These are phyloP conservation scores for Neltuma alba DNA, from an alignment of 306 rosid species.

Conservation along the genomic window DNA sequence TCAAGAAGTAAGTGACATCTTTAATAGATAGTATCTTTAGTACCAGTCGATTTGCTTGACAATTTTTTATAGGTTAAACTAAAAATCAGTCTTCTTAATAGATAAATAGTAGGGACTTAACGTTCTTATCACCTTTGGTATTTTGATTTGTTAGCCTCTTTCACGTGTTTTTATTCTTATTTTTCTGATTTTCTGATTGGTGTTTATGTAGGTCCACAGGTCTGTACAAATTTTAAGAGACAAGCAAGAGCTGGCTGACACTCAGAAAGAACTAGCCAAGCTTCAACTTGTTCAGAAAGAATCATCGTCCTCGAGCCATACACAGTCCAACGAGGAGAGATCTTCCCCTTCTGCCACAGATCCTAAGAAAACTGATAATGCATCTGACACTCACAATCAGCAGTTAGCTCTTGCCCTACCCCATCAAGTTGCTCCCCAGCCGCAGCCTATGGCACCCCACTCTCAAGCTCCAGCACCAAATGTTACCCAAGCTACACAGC, in stretches of 20 bases:
- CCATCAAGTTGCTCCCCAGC: constrained; percentile 71
- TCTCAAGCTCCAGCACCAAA: constrained; percentile 65
- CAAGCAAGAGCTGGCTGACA: constrained; percentile 94
- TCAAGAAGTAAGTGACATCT: constrained; percentile 76
- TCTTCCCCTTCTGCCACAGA: constrained; percentile 61
- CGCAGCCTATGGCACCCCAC: constrained; percentile 52
- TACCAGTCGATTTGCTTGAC: not conserved
- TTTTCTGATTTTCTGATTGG: not conserved
- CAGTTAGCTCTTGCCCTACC: constrained; percentile 94
- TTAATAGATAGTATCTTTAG: constrained; percentile 1
- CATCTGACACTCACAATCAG: constrained; percentile 70
- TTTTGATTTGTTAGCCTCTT: not conserved
- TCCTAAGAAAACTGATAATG: constrained; percentile 61
- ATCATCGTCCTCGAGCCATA: constrained; percentile 71
- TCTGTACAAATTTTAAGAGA: constrained; percentile 94
- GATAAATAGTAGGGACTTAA: not conserved
- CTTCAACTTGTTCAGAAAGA: constrained; percentile 89
- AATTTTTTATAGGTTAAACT: not conserved
- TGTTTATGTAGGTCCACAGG: constrained; percentile 80
- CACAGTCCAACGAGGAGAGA: constrained; percentile 80
- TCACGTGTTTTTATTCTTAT: constrained; percentile 10
- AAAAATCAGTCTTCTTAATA: not conserved
- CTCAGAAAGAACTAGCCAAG: constrained; percentile 95
- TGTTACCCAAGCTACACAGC: constrained; percentile 61
- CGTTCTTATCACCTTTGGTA: not conserved